Percentiles rank a stretch among this genome's conserved stretches.
phyloP scores from a whole-genome alignment of 1,284 basidiomycete genomes.

The Veloporphyrellus conicus region DNA sequence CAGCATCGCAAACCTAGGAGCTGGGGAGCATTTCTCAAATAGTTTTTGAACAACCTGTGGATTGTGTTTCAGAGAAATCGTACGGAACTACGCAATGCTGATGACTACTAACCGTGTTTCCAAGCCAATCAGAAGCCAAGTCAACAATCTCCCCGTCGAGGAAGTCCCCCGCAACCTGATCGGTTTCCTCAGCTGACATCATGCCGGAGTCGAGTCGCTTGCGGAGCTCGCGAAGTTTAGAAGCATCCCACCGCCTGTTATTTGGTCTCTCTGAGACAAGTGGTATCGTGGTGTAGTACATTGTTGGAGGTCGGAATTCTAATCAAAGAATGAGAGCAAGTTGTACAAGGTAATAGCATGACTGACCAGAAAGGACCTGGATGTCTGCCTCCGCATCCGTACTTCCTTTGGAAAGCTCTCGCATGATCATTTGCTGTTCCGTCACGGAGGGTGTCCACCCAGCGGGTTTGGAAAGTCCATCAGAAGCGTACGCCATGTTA shows the following conservation, averaged over 20 bases:
- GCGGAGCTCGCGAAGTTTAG: conserved; percentile 88
- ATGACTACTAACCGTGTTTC: conserved; percentile 76
- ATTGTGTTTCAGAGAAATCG: conserved; percentile 15
- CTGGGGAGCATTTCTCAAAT: conserved; percentile 84
- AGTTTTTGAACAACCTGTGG: conserved; percentile 87
- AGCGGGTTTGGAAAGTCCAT: conserved; percentile 54
- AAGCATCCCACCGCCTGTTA: conserved; percentile 89
- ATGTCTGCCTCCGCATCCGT: conserved; percentile 79
- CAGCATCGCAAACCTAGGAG: conserved; percentile 82
- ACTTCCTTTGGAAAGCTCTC: conserved; percentile 78
- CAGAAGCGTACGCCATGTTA: conserved; percentile 48
- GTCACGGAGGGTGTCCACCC: conserved; percentile 68
- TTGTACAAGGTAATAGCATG: neutral
- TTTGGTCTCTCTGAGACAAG: conserved; percentile 78
- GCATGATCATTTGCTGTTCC: conserved; percentile 95
- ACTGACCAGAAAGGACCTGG: conserved; percentile 75
- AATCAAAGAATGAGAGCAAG: conserved; percentile 15
- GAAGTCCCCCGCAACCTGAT: conserved; percentile 84
- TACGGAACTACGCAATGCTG: neutral
- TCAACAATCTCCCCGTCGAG: conserved; percentile 90
- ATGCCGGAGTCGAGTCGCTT: conserved; percentile 77
- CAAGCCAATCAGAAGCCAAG: conserved; percentile 96
- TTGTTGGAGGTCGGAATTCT: conserved; percentile 83
- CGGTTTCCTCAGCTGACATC: conserved; percentile 83
- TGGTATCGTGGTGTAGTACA: conserved; percentile 93